Percentiles rank a stretch among this genome's conserved stretches.
phyloP scores from a whole-genome alignment of 2,329 filamentous ascomycete genomes.

The Arthrinium phaeospermum region DNA sequence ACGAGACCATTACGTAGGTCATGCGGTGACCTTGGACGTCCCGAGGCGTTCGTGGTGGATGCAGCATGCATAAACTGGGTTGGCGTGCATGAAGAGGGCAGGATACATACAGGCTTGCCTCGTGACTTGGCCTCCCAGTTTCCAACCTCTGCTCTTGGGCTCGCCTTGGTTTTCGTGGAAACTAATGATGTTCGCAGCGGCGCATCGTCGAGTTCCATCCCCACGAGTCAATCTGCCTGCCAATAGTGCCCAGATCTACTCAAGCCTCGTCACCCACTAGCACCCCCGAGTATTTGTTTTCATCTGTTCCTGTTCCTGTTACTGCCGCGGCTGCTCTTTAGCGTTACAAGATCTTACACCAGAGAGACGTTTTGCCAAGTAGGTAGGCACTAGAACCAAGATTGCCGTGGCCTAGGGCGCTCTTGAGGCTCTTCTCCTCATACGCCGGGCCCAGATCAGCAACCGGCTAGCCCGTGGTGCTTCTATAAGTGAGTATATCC shows the following conservation, averaged over 20 bases:
- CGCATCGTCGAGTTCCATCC: background rate
- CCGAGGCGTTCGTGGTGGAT: slow-evolving; percentile 6
- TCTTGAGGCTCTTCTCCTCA: slow-evolving; percentile 9
- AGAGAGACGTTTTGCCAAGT: background rate
- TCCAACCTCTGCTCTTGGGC: background rate
- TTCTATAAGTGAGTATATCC: too few relatives aligned
- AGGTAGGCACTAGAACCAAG: slow-evolving; percentile 5
- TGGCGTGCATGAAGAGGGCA: background rate
- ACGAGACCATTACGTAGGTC: slow-evolving; percentile 4
- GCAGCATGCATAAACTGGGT: slow-evolving; percentile 12
- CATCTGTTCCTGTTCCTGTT: background rate
- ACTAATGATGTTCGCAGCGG: background rate
- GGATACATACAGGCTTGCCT: slow-evolving; percentile 7
- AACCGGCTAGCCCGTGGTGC: background rate
- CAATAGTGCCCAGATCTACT: background rate
- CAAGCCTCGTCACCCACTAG: slow-evolving; percentile 4
- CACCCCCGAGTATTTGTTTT: background rate
- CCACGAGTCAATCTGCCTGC: background rate
- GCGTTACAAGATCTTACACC: background rate
- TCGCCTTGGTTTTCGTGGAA: background rate
- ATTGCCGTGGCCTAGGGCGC: background rate
- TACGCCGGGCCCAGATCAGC: background rate
- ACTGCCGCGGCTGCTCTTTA: too few relatives aligned
- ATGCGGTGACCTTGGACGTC: background rate
- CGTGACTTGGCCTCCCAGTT: slow-evolving; percentile 5